Evolutionary conservation across 1,139 yeast genomes (phyloP).

Genomic region (Yamadazyma sp.): DNA sequence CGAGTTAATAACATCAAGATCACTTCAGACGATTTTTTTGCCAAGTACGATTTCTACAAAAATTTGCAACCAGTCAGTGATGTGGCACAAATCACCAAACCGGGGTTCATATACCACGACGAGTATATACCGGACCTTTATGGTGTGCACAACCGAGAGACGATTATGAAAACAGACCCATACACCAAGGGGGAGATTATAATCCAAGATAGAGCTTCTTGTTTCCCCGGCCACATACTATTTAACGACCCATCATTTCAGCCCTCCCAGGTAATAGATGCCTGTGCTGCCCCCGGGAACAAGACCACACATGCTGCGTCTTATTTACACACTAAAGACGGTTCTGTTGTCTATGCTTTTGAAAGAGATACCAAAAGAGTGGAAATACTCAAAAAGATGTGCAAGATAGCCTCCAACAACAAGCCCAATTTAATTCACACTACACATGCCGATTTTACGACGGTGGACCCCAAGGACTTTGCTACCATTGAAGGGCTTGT

Average conservation of each 20-base stretch:
- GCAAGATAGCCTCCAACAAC: conserved; percentile 66
- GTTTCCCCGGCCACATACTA: conserved; percentile 89
- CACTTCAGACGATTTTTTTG: conserved; percentile 39
- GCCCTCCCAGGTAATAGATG: conserved; percentile 69
- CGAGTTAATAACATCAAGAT: conserved; percentile 63
- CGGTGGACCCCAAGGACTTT: conserved; percentile 59
- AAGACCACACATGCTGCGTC: conserved; percentile 93
- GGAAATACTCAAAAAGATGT: conserved; percentile 72
- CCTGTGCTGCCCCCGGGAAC: conserved; percentile 98
- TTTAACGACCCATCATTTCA: conserved; percentile 49
- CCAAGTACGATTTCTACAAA: conserved; percentile 38
- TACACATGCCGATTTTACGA: conserved; percentile 84
- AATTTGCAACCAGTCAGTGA: conserved; percentile 49
- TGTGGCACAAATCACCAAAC: conserved; percentile 42
- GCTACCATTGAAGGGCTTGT: conserved; percentile 72
- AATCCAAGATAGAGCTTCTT: conserved; percentile 94
- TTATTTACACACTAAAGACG: conserved; percentile 27
- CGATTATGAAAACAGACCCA: conserved; percentile 61
- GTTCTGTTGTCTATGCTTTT: conserved; percentile 65
- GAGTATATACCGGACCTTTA: conserved; percentile 68
- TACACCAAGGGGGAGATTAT: conserved; percentile 77
- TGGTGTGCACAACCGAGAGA: conserved; percentile 78
- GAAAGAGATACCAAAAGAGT: conserved; percentile 81
- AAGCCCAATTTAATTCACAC: conserved; percentile 54
- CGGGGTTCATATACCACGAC: conserved; percentile 70